A percentile compares a stretch with the other conserved stretches of the same genome.
phyloP scores from a whole-genome alignment of 2,329 filamentous ascomycete species.

The Phyllachora maydis region DNA sequence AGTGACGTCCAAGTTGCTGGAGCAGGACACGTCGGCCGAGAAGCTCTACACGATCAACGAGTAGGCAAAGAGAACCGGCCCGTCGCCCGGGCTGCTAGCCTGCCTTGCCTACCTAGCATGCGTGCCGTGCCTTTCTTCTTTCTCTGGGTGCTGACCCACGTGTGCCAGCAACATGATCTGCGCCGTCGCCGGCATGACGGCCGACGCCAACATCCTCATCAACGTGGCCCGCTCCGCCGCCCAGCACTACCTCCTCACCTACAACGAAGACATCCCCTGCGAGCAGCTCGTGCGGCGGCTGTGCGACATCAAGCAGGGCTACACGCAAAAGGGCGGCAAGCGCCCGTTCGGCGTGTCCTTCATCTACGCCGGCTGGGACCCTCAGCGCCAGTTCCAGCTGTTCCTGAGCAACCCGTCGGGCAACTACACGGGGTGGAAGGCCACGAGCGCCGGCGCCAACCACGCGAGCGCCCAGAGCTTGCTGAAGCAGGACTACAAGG shows the following conservation, averaged over 20 bases:
- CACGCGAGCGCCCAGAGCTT: constrained; percentile 93
- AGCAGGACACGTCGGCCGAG: constrained; percentile 98
- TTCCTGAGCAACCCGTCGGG: constrained; percentile 98
- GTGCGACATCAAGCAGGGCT: constrained; percentile 97
- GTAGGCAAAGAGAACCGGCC: constrained; percentile 41
- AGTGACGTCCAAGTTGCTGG: constrained; percentile 95
- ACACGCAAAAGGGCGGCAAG: constrained; percentile 96
- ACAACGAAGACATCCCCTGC: constrained; percentile 99
- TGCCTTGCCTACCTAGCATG: constrained; percentile 2
- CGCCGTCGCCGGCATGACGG: constrained; percentile 96
- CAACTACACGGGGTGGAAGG: constrained; percentile 99
- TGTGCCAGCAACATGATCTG: constrained; percentile 93
- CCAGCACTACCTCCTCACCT: constrained; percentile 93
- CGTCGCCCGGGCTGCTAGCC: not conserved
- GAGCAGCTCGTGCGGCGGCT: constrained; percentile 93
- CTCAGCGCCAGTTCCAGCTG: constrained; percentile 89
- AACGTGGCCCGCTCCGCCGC: constrained; percentile 96
- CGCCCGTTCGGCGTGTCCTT: constrained; percentile 96
- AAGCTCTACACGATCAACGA: constrained; percentile 99
- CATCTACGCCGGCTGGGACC: constrained; percentile 98
- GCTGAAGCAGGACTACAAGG: constrained; percentile 98
- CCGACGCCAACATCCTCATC: constrained; percentile 99
- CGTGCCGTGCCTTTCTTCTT: too few relatives aligned
- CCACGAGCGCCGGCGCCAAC: constrained; percentile 92
- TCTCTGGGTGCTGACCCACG: too few relatives aligned